Evolutionary conservation across 345 rosid species (phyloP).

Genomic region (Eucalyptus sideroxylon): DNA sequence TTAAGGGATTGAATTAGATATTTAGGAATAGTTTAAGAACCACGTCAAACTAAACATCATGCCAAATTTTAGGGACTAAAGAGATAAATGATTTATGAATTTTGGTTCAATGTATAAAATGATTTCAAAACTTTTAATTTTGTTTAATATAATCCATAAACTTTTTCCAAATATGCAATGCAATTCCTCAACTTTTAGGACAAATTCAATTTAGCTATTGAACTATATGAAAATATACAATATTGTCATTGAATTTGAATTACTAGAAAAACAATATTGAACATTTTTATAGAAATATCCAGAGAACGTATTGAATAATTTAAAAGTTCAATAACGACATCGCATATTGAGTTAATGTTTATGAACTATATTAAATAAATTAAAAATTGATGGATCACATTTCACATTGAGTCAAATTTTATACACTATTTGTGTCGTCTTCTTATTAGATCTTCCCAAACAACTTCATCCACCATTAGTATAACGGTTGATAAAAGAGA

Average conservation of each 20-base stretch:
- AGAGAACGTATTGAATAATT: fast-evolving
- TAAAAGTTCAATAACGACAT: fast-evolving
- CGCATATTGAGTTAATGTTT: background rate
- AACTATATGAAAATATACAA: background rate
- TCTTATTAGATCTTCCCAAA: too few species aligned
- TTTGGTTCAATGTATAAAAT: background rate
- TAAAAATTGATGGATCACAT: background rate
- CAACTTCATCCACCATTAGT: background rate
- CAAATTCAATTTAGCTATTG: too few species aligned
- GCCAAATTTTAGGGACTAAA: background rate
- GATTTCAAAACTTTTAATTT: background rate
- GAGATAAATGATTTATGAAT: background rate
- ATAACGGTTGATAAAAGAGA: background rate
- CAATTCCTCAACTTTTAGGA: fast-evolving
- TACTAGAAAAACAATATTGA: fast-evolving
- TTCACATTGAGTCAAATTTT: too few species aligned
- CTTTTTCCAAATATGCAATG: fast-evolving
- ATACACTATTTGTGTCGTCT: too few species aligned
- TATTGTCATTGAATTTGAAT: background rate
- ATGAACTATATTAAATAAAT: background rate
- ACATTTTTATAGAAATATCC: background rate
- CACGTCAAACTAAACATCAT: background rate
- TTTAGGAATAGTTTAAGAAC: background rate
- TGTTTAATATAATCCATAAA: fast-evolving
- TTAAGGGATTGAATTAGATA: background rate